These are phyloP conservation scores for Podaxis rugospora DNA, from an alignment of 768 basidiomycete genomes.

Conservation along the genomic window DNA sequence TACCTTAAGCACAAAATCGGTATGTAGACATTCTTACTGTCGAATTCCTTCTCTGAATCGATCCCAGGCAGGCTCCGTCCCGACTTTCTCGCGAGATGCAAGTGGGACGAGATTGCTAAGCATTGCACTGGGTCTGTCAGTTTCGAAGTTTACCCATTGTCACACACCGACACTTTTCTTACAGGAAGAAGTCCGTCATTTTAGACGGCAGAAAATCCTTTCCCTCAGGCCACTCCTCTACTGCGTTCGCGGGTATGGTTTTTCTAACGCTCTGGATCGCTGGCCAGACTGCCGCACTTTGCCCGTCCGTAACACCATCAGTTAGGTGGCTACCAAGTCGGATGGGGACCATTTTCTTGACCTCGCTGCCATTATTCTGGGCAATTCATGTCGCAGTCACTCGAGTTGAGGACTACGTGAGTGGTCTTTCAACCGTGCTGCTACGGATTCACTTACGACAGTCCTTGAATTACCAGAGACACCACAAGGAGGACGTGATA, in stretches of 20 bases:
- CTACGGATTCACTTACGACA: neutral
- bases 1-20: conserved; percentile 57
- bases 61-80: conserved; percentile 50
- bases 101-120: conserved; percentile 45
- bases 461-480: conserved; percentile 35
- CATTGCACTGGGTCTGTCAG: conserved; percentile 53
- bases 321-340: conserved; percentile 38
- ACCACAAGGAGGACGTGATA: conserved; percentile 68
- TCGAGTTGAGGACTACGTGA: conserved; percentile 61
- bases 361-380: conserved; percentile 49
- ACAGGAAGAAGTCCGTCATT: conserved; percentile 32
- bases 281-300: conserved; percentile 56
- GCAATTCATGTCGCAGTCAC: conserved; percentile 59
- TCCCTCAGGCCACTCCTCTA: conserved; percentile 67
- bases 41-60: neutral
- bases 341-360: conserved; percentile 40
- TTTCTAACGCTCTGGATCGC: conserved; percentile 60
- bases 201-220: conserved; percentile 57
- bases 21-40: conserved; percentile 15
- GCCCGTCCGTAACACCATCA: conserved; percentile 33
- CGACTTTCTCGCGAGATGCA: conserved; percentile 63
- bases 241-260: conserved; percentile 62
- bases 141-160: neutral
- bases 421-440: conserved; percentile 19
- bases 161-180: neutral